These are phyloP conservation scores for Mycena leptocephala DNA, from an alignment of 768 basidiomycete genomes.

Conservation along the genomic window DNA sequence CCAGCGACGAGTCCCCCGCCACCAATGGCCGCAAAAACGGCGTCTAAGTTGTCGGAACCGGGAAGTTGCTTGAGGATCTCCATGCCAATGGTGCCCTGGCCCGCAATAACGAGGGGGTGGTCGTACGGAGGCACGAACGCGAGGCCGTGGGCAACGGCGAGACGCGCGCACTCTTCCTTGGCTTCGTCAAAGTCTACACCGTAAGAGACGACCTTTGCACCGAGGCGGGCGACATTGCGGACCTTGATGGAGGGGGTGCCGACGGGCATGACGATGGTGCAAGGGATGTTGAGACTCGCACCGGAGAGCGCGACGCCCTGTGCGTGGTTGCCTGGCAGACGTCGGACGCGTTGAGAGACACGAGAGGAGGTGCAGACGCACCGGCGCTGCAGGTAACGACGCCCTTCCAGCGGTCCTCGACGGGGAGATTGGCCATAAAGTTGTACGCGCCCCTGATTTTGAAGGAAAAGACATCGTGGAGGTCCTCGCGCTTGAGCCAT, in stretches of 20 bases:
- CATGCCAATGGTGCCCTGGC: constrained; percentile 95
- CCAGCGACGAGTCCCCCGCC: constrained; percentile 96
- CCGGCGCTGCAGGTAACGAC: constrained; percentile 98
- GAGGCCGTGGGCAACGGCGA: constrained; percentile 83
- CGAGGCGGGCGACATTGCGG: constrained; percentile 93
- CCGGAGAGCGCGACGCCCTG: constrained; percentile 99
- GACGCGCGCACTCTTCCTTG: constrained; percentile 92
- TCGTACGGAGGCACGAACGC: constrained; percentile 98
- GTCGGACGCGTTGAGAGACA: not conserved
- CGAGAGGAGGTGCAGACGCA: constrained; percentile 73
- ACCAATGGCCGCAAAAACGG: constrained; percentile 92
- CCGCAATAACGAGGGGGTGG: constrained; percentile 96
- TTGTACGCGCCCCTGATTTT: constrained; percentile 99
- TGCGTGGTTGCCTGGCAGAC: constrained; percentile 90
- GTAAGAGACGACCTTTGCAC: constrained; percentile 94
- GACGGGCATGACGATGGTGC: constrained; percentile 99
- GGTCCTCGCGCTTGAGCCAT: constrained; percentile 97
- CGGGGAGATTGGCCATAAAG: constrained; percentile 92
- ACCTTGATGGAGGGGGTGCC: constrained; percentile 98
- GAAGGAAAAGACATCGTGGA: constrained; percentile 98
- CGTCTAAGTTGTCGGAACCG: constrained; percentile 83
- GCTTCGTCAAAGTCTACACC: constrained; percentile 97
- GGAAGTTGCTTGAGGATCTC: constrained; percentile 94
- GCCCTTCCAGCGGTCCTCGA: constrained; percentile 96
- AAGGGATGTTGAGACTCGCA: constrained; percentile 87